phyloP scores from a whole-genome alignment of 345 rosid genomes.

The Eucalyptus polybractea region DNA sequence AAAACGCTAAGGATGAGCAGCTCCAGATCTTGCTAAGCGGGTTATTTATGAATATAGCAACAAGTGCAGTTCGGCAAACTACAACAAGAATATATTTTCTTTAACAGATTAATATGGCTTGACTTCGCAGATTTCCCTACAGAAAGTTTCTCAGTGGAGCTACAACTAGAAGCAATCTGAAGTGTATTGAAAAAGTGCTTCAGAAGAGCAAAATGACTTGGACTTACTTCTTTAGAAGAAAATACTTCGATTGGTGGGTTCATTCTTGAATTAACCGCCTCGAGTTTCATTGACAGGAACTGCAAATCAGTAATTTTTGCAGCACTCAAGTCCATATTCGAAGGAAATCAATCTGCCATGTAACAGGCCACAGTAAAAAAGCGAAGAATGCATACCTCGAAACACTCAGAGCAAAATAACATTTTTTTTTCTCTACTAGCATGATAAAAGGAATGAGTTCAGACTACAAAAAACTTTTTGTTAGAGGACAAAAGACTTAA shows the following conservation, averaged over 20 bases:
- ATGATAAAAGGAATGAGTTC: too few relatives aligned
- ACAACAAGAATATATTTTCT: neutral
- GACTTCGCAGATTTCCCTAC: neutral
- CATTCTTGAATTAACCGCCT: constrained; percentile 69
- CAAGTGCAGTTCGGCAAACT: neutral
- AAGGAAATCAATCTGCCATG: neutral
- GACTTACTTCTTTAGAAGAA: constrained; percentile 61
- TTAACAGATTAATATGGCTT: neutral
- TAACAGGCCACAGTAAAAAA: neutral
- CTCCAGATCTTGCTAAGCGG: neutral
- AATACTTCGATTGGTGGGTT: constrained; percentile 50
- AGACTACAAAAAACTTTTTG: too few relatives aligned
- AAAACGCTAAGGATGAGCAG: neutral
- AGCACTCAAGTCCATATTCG: neutral
- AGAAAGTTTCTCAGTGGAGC: neutral
- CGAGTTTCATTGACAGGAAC: constrained; percentile 95
- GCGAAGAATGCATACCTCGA: constrained; percentile 41
- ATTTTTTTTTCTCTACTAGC: too few relatives aligned
- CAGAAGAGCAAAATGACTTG: neutral
- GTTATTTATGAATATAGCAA: neutral
- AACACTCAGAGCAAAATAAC: too few relatives aligned
- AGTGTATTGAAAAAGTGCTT: neutral
- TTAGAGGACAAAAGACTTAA: too few relatives aligned
- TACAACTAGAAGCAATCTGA: neutral
- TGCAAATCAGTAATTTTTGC: constrained; percentile 17